Evolutionary conservation across 176 grass and related monocot species (phyloP), one percentile per base, ranked within the genome.

Genomic region (Carex cristatella): DNA sequence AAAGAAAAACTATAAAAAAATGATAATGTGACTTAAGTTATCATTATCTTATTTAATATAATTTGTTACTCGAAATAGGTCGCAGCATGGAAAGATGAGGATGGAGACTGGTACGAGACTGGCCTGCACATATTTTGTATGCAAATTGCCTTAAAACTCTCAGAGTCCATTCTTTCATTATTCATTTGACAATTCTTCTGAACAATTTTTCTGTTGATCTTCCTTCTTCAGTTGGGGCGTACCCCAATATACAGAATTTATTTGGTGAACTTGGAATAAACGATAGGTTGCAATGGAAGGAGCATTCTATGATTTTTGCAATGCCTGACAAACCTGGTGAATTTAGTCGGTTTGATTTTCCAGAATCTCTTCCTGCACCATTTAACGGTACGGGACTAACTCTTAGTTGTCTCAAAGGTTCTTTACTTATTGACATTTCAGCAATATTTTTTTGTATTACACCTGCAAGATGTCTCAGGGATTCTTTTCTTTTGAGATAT

Each of bases 221-320:
- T 87, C 74, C 60, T 91, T 86, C 60, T 91, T 86, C 81, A 98
- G 96, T 98, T 94, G 96, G 96, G 86, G 96, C 96, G 83, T 98
- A 98, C 93, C 91, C 96, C 86, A 98, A 98, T 89, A 63, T 98
- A 54, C 93, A 95, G 85, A 98, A 95, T 90, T 92, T 98, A 76
- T 95, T 98, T 92, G 89, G 85, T 3, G 95, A 98, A 85, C 93
- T 98, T 88, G 93, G 93, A 78, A 98, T 98, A 81, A 91, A 89
- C 84, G 95, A 98, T 83, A 92, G 95, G 65, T 92, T 98, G 83
- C 95, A 98, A 86, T 98, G 95, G 95, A 98, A 98, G 81, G 95
- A 98, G 57, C 95, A 98, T 87, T 98, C 95, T 32, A 98, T 98
- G 95, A 94, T 98, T 84, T 98, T 98, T 88, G 95, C 95, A 33